Base-by-base conservation (phyloP, 2,329 filamentous ascomycete genomes). In the Hysterium pulicare region DNA sequence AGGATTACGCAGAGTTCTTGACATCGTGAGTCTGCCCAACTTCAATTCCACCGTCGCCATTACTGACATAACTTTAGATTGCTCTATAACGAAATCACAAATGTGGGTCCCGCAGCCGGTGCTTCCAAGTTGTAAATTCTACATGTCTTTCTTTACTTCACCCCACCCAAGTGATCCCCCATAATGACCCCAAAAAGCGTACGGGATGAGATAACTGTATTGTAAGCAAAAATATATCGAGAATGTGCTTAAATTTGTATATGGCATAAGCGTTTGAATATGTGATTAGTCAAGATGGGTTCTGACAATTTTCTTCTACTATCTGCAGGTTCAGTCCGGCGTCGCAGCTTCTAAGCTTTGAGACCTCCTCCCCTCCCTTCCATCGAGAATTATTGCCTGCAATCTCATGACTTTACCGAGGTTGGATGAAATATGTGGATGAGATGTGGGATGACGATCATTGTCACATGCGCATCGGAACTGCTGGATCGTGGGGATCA, bases 1-100 rank as follows among this genome's bases (percentile, higher is more conserved):
- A 97, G 76, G 90, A 96, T 55, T 97, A 97, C 68, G 90, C 90
- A 10, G 93, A 98, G 69, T 97, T 97, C 74, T 71, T 98, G 74
- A 96, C 89, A 51, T 75, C 77, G 83, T 88, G 75, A 77, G 84
- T 72, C 42, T 19, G 17, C 15, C 22, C 73, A 40, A 7, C 21
- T 10, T 37, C 15, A 23, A 7, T 42, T 28, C 17, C 33, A 39
- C 17, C 36, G 34, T 6, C 47, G 30, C 4, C 30, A 17, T 40
- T 50, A 30, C 49, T 30, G 37, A 45, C 41, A 50, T 50, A 54
- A 55, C 32, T 40, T 22, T 48, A 93, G 86, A 40, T 71, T 95
- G 54, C 71, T 95, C 38, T 95, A 95, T 71, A 87, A 91, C 58
- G 87, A 93, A 68, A 93, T 94, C 62, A 90, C 87, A 15, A 81